Evolutionary conservation across 2,329 filamentous ascomycete genomes (phyloP).

Genomic region (Cercospora nicotianae): DNA sequence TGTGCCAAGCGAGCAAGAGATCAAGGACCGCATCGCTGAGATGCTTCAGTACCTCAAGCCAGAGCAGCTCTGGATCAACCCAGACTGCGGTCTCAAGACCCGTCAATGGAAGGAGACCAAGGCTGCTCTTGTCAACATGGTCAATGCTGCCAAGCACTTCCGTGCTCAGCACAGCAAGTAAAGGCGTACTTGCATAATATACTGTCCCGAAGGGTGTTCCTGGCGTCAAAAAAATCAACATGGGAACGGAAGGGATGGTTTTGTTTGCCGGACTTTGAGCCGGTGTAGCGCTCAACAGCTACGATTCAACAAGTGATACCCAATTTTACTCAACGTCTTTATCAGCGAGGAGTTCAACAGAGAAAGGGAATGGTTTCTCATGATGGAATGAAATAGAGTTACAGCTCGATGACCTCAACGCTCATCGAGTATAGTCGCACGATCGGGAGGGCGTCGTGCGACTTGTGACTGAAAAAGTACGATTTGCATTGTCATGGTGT

Average conservation of each 20-base stretch:
- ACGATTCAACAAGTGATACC: conserved; percentile 37
- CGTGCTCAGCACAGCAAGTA: conserved; percentile 59
- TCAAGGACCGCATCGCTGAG: conserved; percentile 95
- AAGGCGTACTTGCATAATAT: conserved; percentile 13
- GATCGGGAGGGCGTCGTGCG: conserved; percentile 20
- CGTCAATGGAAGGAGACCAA: conserved; percentile 99
- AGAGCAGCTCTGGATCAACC: conserved; percentile 99
- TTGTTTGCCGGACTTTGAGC: conserved; percentile 16
- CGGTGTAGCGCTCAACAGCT: conserved; percentile 24
- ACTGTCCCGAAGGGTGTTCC: conserved; percentile 14
- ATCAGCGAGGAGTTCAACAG: conserved; percentile 38
- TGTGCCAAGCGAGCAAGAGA: conserved; percentile 95
- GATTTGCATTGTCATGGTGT: conserved; percentile 16
- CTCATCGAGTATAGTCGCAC: conserved; percentile 22
- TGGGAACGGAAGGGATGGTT: conserved; percentile 19
- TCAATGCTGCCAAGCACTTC: conserved; percentile 96
- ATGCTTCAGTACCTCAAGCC: conserved; percentile 96
- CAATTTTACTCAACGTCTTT: conserved; percentile 34
- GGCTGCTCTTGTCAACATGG: conserved; percentile 93
- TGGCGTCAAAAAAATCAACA: conserved; percentile 8
- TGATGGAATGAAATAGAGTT: conserved; percentile 27
- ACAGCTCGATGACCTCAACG: conserved; percentile 34
- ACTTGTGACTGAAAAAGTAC: conserved; percentile 12
- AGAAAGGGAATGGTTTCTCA: conserved; percentile 22
- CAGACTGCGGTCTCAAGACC: conserved; percentile 99